These are phyloP conservation scores for Chaetomiaceae sp. DNA, from an alignment of 2,329 filamentous ascomycete species.

Conservation along the genomic window DNA sequence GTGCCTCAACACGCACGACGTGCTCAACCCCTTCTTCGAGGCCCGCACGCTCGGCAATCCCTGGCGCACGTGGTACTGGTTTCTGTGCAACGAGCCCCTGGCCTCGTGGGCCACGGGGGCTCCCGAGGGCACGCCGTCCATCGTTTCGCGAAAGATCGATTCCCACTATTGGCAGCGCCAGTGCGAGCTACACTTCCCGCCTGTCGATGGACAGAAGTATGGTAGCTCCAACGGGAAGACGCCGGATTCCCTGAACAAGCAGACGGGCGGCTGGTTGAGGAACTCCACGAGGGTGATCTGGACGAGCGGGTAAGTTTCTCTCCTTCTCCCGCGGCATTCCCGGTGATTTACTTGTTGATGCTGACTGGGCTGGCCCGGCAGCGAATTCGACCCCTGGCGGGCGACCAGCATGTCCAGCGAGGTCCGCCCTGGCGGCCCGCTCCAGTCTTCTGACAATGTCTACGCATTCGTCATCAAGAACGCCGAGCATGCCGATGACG, in stretches of 20 bases:
- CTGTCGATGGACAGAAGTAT: constrained; percentile 17
- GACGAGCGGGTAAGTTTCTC: constrained; percentile 22
- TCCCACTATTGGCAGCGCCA: constrained; percentile 22
- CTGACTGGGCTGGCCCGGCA: background rate
- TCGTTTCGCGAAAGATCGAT: constrained; percentile 23
- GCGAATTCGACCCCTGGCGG: constrained; percentile 26
- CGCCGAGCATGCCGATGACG: constrained; percentile 21
- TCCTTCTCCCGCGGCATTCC: too few species aligned
- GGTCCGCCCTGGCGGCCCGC: constrained; percentile 22
- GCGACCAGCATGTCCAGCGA: constrained; percentile 25
- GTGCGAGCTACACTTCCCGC: constrained; percentile 25
- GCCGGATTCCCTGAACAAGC: constrained; percentile 18
- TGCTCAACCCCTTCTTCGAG: constrained; percentile 21
- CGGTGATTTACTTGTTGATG: too few species aligned
- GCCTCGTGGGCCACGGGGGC: constrained; percentile 24
- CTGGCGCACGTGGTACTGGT: constrained; percentile 25
- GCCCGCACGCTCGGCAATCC: constrained; percentile 25
- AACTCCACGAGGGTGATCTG: constrained; percentile 20
- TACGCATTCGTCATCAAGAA: constrained; percentile 24
- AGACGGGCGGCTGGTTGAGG: constrained; percentile 21
- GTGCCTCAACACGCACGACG: constrained; percentile 26
- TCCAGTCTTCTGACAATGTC: constrained; percentile 18
- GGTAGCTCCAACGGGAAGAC: constrained; percentile 21
- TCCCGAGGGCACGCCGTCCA: constrained; percentile 13
- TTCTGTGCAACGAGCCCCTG: constrained; percentile 25